A percentile compares a stretch with the other conserved stretches of the same genome.
Evolutionary conservation across 768 basidiomycete species (phyloP).

Genomic region (Coprinopsis sp.): DNA sequence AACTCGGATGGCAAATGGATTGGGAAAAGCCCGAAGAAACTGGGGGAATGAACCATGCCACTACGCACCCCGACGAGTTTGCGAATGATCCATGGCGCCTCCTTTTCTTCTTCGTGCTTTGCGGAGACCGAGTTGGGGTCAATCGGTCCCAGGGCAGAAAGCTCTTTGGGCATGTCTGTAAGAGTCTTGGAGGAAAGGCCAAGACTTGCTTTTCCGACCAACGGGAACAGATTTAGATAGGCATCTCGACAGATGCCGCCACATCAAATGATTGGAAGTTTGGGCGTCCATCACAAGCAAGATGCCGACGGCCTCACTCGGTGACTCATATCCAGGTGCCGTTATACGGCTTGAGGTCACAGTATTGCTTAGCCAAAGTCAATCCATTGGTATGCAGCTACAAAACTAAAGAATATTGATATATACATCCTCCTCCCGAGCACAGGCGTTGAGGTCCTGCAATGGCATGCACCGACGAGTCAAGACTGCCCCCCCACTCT

Average conservation of each 20-base stretch:
- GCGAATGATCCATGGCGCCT: constrained; percentile 58
- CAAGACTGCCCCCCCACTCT: constrained; percentile 16
- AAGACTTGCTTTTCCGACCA: too few species aligned
- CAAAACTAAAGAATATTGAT: neutral
- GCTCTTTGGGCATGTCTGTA: constrained; percentile 10
- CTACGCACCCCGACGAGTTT: constrained; percentile 59
- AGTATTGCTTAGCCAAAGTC: neutral
- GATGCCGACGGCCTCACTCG: too few species aligned
- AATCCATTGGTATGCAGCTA: neutral
- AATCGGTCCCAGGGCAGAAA: constrained; percentile 43
- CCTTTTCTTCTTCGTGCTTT: constrained; percentile 46
- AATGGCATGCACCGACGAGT: constrained; percentile 9
- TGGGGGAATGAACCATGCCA: constrained; percentile 3
- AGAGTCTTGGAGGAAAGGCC: too few species aligned
- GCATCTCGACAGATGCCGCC: too few species aligned
- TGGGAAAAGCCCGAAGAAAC: neutral
- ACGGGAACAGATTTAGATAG: too few species aligned
- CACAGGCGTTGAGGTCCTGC: constrained; percentile 51
- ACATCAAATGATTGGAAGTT: too few species aligned
- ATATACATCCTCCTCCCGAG: neutral
- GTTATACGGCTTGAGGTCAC: too few species aligned
- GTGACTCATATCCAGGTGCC: too few species aligned
- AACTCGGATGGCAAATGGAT: too few species aligned
- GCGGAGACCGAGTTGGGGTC: constrained; percentile 41
- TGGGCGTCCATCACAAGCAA: too few species aligned